phyloP scores from a whole-genome alignment of 2,329 filamentous ascomycete species.

The Celoporthe dispersa region DNA sequence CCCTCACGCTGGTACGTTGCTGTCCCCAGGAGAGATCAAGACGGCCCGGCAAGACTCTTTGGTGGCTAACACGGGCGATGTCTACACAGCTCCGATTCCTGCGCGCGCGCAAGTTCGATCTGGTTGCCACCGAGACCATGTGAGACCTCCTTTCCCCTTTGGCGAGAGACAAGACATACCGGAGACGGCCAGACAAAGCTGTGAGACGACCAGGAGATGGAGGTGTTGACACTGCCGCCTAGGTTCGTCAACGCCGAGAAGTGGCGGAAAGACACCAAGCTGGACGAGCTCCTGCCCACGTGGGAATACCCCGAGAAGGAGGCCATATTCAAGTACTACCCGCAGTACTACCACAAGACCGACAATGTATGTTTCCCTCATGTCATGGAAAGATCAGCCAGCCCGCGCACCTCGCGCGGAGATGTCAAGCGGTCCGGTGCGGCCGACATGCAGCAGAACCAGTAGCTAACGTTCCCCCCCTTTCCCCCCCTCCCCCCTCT shows the following conservation, averaged over 20 bases:
- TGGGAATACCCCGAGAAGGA: slow-evolving; percentile 89
- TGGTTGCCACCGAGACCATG: slow-evolving; percentile 84
- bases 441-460: background rate
- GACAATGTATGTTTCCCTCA: slow-evolving; percentile 66
- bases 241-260: slow-evolving; percentile 92
- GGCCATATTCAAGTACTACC: slow-evolving; percentile 88
- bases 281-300: slow-evolving; percentile 77
- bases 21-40: background rate
- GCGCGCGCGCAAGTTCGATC: slow-evolving; percentile 93
- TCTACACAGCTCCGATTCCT: slow-evolving; percentile 76
- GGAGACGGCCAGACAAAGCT: background rate
- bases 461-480: background rate
- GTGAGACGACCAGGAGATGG: background rate
- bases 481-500: background rate
- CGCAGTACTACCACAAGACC: slow-evolving; percentile 98
- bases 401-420: background rate
- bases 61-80: slow-evolving; percentile 29
- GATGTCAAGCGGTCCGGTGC: background rate
- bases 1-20: slow-evolving; percentile 77
- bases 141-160: slow-evolving; percentile 51
- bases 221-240: slow-evolving; percentile 25
- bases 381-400: background rate
- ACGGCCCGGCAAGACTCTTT: background rate
- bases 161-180: background rate
- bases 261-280: slow-evolving; percentile 86